Conservation (phyloP, 441 rosid species). For the Gossypium trilobum region DNA sequence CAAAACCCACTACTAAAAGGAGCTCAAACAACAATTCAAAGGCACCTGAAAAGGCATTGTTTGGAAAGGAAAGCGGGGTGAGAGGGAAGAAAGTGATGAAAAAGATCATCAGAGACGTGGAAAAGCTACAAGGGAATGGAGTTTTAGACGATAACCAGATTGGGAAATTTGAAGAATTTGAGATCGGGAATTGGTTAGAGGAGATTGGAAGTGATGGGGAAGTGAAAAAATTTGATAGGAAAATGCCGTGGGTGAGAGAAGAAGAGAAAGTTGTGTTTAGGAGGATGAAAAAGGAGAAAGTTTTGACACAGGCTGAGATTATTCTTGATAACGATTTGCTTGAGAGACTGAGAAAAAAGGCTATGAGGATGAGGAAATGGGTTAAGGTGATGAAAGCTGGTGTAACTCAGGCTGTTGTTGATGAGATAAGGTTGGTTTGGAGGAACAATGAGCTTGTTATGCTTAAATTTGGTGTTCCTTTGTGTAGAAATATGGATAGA, state of each 20-base stretch:
- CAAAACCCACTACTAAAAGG: constrained; percentile 23
- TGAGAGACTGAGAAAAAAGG: constrained; percentile 49
- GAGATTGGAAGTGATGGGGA: constrained; percentile 21
- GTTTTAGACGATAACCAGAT: constrained; percentile 22
- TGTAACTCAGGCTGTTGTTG: constrained; percentile 53
- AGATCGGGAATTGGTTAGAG: constrained; percentile 25
- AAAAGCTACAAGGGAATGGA: constrained; percentile 28
- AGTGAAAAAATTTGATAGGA: constrained; percentile 24
- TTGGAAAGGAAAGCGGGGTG: constrained; percentile 53
- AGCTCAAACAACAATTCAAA: constrained; percentile 16
- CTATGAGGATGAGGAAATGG: constrained; percentile 55
- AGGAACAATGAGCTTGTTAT: constrained; percentile 50
- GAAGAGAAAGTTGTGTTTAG: constrained; percentile 39
- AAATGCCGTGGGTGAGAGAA: constrained; percentile 64
- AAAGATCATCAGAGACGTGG: constrained; percentile 47
- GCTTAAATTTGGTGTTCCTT: constrained; percentile 64
- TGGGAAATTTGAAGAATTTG: constrained; percentile 19
- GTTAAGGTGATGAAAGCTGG: constrained; percentile 82
- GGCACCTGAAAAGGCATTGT: constrained; percentile 49
- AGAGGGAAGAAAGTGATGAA: constrained; percentile 59
- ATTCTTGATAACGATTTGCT: constrained; percentile 42
- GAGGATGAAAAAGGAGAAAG: constrained; percentile 54
- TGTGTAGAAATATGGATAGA: constrained; percentile 71
- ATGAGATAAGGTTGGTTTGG: constrained; percentile 51
- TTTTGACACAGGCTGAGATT: constrained; percentile 41